Conservation (phyloP, 164 flowering plant species). For the Berberis thunbergii region DNA sequence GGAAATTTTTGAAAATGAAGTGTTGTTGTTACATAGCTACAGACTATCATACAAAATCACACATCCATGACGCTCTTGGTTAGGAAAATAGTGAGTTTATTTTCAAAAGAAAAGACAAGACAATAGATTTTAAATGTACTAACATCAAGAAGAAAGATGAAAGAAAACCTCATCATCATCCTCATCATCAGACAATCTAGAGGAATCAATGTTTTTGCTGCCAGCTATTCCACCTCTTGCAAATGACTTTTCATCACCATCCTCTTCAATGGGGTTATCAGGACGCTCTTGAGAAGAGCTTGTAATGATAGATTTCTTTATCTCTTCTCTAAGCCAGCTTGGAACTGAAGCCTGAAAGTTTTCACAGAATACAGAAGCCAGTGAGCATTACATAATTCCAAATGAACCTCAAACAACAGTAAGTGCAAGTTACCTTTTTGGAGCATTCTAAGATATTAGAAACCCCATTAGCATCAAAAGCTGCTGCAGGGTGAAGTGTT, state of each 20-base stretch:
- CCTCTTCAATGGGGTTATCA: constrained; percentile 43
- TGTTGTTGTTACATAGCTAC: no score
- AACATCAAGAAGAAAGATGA: not conserved
- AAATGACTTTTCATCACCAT: constrained; percentile 35
- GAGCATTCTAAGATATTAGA: constrained; percentile 66
- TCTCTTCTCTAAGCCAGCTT: constrained; percentile 96
- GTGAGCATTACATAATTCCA: not conserved
- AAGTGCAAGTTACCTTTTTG: constrained; percentile 54
- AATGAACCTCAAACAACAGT: not conserved
- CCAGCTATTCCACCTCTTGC: constrained; percentile 52
- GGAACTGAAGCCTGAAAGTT: constrained; percentile 79
- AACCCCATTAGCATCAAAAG: constrained; percentile 63
- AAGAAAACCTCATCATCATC: constrained; percentile 15
- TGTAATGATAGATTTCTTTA: constrained; percentile 54
- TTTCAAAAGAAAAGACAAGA: not conserved
- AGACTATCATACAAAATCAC: no score
- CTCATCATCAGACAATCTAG: constrained; percentile 71
- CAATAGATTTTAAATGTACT: not conserved
- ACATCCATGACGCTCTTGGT: no score
- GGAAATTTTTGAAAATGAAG: no score
- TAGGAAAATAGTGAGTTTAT: no score
- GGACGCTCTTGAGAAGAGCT: constrained; percentile 42
- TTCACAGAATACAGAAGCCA: constrained; percentile 5
- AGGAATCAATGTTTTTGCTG: constrained; percentile 58
- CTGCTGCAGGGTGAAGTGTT: constrained; percentile 44